These are phyloP conservation scores for Populus alba DNA, from an alignment of 345 rosid genomes.

Conservation along the genomic window DNA sequence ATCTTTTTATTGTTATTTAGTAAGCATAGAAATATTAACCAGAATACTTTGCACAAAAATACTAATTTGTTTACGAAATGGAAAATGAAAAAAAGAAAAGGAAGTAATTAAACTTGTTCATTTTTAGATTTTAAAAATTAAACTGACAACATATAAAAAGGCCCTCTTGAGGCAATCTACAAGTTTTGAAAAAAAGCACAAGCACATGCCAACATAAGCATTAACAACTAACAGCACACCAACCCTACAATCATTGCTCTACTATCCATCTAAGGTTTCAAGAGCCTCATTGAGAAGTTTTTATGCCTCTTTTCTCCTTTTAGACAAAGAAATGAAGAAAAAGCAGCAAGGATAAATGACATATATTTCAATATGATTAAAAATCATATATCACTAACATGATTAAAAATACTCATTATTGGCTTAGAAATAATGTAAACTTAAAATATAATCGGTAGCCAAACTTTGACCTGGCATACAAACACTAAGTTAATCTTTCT, in stretches of 20 bases:
- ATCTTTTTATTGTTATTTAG: background rate
- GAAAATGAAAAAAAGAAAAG: background rate
- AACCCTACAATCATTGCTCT: background rate
- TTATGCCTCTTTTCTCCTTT: constrained; percentile 85
- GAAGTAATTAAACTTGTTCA: background rate
- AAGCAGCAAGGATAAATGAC: background rate
- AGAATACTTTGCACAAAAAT: background rate
- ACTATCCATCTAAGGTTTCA: constrained; percentile 58
- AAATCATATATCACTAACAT: background rate
- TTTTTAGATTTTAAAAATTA: too few relatives aligned
- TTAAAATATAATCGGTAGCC: background rate
- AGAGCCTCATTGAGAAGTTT: constrained; percentile 72
- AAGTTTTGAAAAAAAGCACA: background rate
- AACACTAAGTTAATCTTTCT: background rate
- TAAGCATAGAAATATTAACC: too few relatives aligned
- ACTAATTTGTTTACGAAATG: background rate
- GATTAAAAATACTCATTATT: background rate
- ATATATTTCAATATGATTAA: background rate
- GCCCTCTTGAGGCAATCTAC: background rate
- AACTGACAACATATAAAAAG: background rate
- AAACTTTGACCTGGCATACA: background rate
- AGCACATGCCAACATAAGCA: background rate
- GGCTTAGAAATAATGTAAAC: background rate
- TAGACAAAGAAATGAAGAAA: constrained; percentile 27
- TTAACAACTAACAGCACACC: background rate